phyloP scores from a whole-genome alignment of 2,329 filamentous ascomycete species.

The Colletotrichum lini region DNA sequence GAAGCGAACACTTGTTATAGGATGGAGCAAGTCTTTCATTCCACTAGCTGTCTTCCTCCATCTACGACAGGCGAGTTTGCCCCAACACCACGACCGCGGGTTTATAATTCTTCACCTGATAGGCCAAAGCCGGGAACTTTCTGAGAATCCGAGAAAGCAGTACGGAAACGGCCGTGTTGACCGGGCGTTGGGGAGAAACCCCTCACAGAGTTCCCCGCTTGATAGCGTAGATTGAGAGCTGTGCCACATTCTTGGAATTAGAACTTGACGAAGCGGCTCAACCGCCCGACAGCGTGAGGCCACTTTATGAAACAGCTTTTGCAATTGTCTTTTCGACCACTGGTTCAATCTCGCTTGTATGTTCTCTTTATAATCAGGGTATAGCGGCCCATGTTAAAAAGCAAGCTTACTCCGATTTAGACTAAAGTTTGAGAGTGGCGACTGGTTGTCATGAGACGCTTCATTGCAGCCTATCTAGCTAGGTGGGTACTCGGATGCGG shows the following conservation, averaged over 20 bases:
- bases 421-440: too few relatives aligned
- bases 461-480: too few relatives aligned
- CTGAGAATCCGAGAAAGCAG: background rate
- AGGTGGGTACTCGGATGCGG: too few relatives aligned
- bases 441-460: too few relatives aligned
- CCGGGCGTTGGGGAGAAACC: background rate
- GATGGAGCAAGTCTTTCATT: background rate
- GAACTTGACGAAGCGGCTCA: too few relatives aligned
- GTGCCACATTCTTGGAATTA: background rate
- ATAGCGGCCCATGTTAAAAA: too few relatives aligned
- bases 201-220: background rate
- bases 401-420: too few relatives aligned
- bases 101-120: background rate
- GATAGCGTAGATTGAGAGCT: conserved; percentile 2
- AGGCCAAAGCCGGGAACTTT: background rate
- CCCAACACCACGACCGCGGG: background rate
- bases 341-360: too few relatives aligned
- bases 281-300: too few relatives aligned
- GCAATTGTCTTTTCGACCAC: too few relatives aligned
- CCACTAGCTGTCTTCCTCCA: background rate
- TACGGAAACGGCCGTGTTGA: background rate
- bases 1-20: background rate
- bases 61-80: background rate
- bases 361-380: too few relatives aligned
- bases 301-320: too few relatives aligned